Base-by-base conservation (phyloP, 2,329 filamentous ascomycete species). In the Pyrenophora graminea region DNA sequence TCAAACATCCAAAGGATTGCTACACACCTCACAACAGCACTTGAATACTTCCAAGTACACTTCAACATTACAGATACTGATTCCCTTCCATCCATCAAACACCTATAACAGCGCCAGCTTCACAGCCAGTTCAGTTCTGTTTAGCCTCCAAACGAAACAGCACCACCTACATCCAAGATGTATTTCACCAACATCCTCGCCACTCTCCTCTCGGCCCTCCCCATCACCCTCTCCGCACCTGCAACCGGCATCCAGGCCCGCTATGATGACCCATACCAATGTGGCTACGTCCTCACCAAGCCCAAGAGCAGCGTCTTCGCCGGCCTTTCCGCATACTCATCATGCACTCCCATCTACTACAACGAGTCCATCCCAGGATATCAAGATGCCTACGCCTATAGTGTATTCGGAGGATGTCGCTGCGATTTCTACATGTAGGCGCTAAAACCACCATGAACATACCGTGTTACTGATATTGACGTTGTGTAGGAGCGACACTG, bases 231-330 rank as follows among this genome's bases (percentile, higher is more conserved):
- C 3, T 49, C 44, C 13, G 41, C 51, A 15, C 51, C 43, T 10
- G 4, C 21, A 10, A 18, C 44, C 7, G n/a, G 32, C 1, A n/a
- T 25, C n/a, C 15, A 10, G 9, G 32, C 15, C 23, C 23, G 13
- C 10, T 33, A 46, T 12, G 19, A 27, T 18, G 55, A 49, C 7
- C 51, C 52, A 25, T 45, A 50, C 45, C 49, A 47, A 19, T 58
- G 55, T 33, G 55, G 55, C 40, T 58, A 58, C 48, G 52, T 50
- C 23, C 52, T 56, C 37, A 58, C 55, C 5, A 32, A n/a, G 4
- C 52, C 31, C 8, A 58, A 58, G 43, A 53, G 48, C 23, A 53
- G 48, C n/a, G 30, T 45, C 9, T 55, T 47, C 23, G 55, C 48
- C 4, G 30, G 52, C 6, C 21, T 58, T 10, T 55, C 45, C 4